Base-by-base conservation (phyloP, 441 rosid species). In the Croton laevigatus region DNA sequence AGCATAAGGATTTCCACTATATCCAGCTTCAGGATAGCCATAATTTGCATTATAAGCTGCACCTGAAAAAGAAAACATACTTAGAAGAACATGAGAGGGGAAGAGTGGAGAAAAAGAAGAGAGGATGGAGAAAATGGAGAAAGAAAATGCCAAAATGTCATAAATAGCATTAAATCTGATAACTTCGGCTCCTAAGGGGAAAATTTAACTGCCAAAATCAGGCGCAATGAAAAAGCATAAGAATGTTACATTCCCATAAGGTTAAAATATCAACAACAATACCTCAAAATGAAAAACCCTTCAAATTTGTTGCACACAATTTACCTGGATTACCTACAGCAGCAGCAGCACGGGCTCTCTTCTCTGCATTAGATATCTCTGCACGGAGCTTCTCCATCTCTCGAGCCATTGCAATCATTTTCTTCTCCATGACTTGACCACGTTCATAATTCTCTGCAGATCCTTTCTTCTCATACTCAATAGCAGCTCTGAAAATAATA, bases 321-420 rank as follows among this genome's bases (percentile, higher is more conserved):
- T 65, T 85, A 91, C 97, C 93, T 76, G 89, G 84, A 84, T 90
- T 86, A 55, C 82, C 88, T 66, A 71, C 89, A 76, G 88, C 85
- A 71, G 79, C 85, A 79, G 80, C 67, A 17, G 84, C 78, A 71
- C 78, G 88, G 75, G 84, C 87, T 82, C 97, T 85, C 83, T 84
- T 89, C 76, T 90, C 97, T 8, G 93, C 84, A 85, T 84, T 94
- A 46, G 91, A 94, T 69, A 89, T 86, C 84, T 94, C 99, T 32
- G 99, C 96, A 52, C 89, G 85, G 75, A 94, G 99, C 79, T 94
- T 94, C 84, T 94, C 98, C 83, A 94, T 34, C 75, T 94, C 99
- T 36, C 98, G 84, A 74, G 98, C 94, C 97, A 94, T 94, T 70
- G 91, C 83, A 71, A 94, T 78, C 89, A 94, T 75, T 64, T 94